Conservation (phyloP, 2,329 filamentous ascomycete genomes). For the Apiospora saccharicola region DNA sequence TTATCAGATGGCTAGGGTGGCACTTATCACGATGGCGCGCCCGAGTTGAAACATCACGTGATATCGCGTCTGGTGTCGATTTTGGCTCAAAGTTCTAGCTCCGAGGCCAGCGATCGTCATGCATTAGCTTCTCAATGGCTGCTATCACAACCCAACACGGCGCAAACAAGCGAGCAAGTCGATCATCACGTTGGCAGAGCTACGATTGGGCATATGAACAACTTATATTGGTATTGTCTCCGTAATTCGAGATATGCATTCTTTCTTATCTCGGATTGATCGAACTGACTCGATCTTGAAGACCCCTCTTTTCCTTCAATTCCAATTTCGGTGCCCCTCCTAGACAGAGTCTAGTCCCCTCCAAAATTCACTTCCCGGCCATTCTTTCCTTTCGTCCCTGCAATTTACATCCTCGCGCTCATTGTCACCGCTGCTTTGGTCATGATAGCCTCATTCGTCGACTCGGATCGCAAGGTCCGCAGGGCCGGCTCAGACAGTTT, state of each 20-base stretch:
- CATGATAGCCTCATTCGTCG: not conserved
- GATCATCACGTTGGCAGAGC: not conserved
- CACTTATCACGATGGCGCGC: conserved; percentile 9
- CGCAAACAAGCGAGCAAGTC: not conserved
- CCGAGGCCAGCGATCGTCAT: not conserved
- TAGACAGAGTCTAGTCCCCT: not conserved
- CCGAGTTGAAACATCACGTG: not conserved
- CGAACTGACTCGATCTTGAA: not conserved
- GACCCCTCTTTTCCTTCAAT: not conserved
- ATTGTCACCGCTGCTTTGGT: not conserved
- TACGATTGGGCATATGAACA: too few relatives aligned
- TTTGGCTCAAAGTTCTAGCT: not conserved
- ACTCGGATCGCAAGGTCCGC: not conserved
- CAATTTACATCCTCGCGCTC: not conserved
- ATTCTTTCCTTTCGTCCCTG: not conserved
- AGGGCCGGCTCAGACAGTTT: not conserved
- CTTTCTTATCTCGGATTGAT: not conserved
- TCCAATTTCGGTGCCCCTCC: not conserved
- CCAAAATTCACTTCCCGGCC: not conserved
- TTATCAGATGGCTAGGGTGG: conserved; percentile 4
- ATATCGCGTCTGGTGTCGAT: not conserved
- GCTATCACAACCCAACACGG: conserved; percentile 11
- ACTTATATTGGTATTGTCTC: too few relatives aligned
- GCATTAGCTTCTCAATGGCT: not conserved
- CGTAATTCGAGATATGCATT: not conserved